Conservation (phyloP, 345 rosid genomes). For the Litchi chinensis region DNA sequence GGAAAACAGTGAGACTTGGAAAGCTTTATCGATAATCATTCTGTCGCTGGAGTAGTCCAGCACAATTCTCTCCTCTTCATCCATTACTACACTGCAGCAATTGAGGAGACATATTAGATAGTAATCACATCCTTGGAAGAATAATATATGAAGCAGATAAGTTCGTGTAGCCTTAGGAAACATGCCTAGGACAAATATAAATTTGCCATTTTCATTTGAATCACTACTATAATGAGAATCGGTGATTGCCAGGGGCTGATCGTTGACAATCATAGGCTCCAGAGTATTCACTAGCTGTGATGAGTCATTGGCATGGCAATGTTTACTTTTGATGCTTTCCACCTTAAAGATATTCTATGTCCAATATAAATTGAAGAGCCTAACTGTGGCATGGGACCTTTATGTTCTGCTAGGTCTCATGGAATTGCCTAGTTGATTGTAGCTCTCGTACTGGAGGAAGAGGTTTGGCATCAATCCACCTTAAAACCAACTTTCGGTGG, state of each 20-base stretch:
- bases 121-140: not conserved
- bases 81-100: slow-evolving; percentile 38
- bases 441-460: not conserved
- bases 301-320: not conserved
- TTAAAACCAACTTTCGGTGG: not conserved
- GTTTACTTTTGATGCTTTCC: not conserved
- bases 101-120: not conserved
- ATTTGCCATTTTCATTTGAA: not conserved
- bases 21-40: slow-evolving; percentile 28
- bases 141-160: not conserved
- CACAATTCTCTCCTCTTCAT: slow-evolving; percentile 32
- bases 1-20: slow-evolving; percentile 34
- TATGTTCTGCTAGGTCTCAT: not conserved
- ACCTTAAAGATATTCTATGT: not conserved
- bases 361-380: not conserved
- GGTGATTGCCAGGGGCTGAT: not conserved
- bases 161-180: not conserved
- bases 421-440: not conserved
- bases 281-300: not conserved
- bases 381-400: not conserved
- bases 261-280: not conserved
- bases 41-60: slow-evolving; percentile 41
- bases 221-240: not conserved
- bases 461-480: not conserved
- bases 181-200: not conserved